Conservation (phyloP, 1,284 basidiomycete species). For the Cutaneotrichosporon sp. region DNA sequence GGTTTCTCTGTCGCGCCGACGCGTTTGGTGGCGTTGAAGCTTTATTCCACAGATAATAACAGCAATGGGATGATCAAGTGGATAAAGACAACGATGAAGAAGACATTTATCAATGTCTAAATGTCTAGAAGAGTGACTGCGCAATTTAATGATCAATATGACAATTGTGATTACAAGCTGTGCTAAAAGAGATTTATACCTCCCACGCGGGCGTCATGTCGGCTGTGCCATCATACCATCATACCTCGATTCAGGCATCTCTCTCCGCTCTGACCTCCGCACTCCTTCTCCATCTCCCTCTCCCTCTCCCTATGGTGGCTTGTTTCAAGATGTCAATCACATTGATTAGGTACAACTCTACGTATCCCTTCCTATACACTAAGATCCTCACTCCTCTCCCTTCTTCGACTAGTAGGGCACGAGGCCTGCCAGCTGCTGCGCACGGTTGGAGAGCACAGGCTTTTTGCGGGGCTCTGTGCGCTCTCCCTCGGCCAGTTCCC, state of each 20-base stretch:
- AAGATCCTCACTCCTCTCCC: not conserved
- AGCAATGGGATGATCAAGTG: not conserved
- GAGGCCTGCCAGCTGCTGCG: slow-evolving; percentile 32
- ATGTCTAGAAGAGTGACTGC: not conserved
- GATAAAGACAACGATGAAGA: not conserved
- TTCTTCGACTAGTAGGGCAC: slow-evolving; percentile 26
- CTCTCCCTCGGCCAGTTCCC: slow-evolving; percentile 33
- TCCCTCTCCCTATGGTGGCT: too few species aligned
- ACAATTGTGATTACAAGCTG: not conserved
- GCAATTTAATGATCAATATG: not conserved
- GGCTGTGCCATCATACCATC: not conserved
- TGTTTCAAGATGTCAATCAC: not conserved
- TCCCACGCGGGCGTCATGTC: not conserved
- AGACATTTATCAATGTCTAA: not conserved
- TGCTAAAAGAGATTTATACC: not conserved
- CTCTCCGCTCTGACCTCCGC: not conserved
- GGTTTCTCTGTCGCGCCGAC: not conserved
- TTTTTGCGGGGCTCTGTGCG: slow-evolving; percentile 18
- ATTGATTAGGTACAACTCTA: not conserved
- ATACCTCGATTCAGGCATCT: not conserved
- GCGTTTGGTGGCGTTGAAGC: not conserved
- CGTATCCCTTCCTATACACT: too few species aligned
- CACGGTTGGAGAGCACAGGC: slow-evolving; percentile 30
- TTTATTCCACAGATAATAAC: not conserved
- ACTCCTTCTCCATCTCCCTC: too few species aligned